Evolutionary conservation across 2,329 filamentous ascomycete genomes (phyloP).

Genomic region (Coniella vitis): DNA sequence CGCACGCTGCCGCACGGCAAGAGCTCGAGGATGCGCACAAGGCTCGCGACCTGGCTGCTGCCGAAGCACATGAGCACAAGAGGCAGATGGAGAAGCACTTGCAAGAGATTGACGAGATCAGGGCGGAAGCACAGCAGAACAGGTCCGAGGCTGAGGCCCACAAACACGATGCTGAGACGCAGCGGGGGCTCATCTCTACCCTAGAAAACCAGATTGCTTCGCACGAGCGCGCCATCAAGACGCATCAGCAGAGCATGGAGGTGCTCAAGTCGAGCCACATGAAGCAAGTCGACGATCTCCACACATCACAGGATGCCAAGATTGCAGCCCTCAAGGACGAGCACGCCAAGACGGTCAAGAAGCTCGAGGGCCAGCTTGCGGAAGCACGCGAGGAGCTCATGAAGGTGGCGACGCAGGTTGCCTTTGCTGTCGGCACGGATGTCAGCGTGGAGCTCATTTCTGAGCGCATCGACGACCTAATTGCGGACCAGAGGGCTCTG

Average conservation of each 20-base stretch:
- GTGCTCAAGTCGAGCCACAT: constrained; percentile 43
- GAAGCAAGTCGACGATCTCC: constrained; percentile 35
- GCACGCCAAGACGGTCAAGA: constrained; percentile 48
- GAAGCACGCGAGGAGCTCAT: constrained; percentile 61
- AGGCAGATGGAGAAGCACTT: constrained; percentile 26
- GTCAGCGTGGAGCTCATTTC: constrained; percentile 62
- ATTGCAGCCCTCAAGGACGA: constrained; percentile 52
- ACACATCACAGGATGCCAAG: constrained; percentile 46
- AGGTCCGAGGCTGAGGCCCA: constrained; percentile 38
- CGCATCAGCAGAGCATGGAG: constrained; percentile 45
- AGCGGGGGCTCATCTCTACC: constrained; percentile 36
- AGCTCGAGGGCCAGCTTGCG: constrained; percentile 55
- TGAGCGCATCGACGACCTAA: constrained; percentile 51
- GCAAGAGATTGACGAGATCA: constrained; percentile 60
- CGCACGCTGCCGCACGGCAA: constrained; percentile 57
- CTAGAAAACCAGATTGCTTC: constrained; percentile 54
- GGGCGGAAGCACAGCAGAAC: constrained; percentile 50
- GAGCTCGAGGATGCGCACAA: constrained; percentile 62
- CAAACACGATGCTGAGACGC: constrained; percentile 22
- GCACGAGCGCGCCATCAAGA: constrained; percentile 51
- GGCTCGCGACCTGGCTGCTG: constrained; percentile 45
- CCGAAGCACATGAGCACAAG: constrained; percentile 39
- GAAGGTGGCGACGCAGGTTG: constrained; percentile 57
- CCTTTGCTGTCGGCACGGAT: constrained; percentile 53
- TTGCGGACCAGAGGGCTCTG: constrained; percentile 54